Base-by-base conservation (phyloP, 1,139 yeast genomes). In the Spathaspora jeffriesii region DNA sequence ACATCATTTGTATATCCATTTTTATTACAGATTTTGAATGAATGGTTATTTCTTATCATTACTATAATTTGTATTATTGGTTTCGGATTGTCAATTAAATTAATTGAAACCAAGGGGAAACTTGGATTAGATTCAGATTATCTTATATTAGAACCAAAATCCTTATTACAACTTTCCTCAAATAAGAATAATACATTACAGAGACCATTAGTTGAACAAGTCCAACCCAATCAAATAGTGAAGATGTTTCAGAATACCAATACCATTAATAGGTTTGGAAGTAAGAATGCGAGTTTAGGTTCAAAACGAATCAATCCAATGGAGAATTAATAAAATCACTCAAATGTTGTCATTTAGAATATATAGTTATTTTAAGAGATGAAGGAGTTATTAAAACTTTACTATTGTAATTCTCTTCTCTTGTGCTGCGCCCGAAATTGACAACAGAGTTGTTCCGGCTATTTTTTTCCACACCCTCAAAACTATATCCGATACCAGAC, bases 1-100 rank as follows among this genome's bases (percentile, higher is more conserved):
- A 57, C 75, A 42, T 70, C 75, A 0, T 62, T 78, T 46, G 45
- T 69, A 1, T 63, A 78, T 1, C 87, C 88, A 0, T 44, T 67
- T 1, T 50, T 74, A 34, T 63, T 82, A 47, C 61, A 65, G 30
- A 37, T 54, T 10, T 52, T 77, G 10, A 71, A 71, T 39, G 70
- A 72, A 62, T 77, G 73, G 53, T 64, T 77, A 0, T 81, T 81
- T 55, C 52, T 78, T 4, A 50, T 73, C 1, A 65, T 81, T 47
- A 72, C 76, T 0, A 44, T 57, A 0, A 50, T 67, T 7, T 71
- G 82, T 30, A 37, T 71, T 2, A 21, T 57, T 5, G 71, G 78
- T 2, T 56, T 69, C 0, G 27, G 67, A 0, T 40, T 67, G 0
- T 51, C 68, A 5, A 43, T 68, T 39, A 54, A 50, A 36, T 71